These are phyloP conservation scores for Clarkia xantiana DNA, from an alignment of 345 rosid species.

Conservation along the genomic window DNA sequence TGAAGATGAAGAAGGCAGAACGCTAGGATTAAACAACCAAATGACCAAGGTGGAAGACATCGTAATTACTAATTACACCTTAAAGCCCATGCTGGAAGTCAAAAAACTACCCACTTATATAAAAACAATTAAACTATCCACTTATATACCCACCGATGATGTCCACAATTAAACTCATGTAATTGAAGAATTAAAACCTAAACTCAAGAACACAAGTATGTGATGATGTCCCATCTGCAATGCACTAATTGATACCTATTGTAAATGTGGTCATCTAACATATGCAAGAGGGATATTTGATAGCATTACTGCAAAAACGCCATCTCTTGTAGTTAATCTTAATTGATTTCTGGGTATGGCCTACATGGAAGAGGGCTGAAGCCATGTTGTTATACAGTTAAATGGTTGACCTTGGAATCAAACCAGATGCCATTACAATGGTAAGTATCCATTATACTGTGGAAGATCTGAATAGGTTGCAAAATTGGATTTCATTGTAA, in stretches of 20 bases:
- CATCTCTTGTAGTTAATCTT: conserved; percentile 55
- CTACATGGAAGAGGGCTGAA: conserved; percentile 55
- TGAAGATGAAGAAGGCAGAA: too few relatives aligned
- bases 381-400: conserved; percentile 29
- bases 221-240: conserved; percentile 30
- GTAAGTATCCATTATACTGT: conserved; percentile 53
- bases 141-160: too few relatives aligned
- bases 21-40: too few relatives aligned
- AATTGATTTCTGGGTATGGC: conserved; percentile 61
- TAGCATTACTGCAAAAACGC: conserved; percentile 20
- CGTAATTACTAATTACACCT: too few relatives aligned
- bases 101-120: too few relatives aligned
- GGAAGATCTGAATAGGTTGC: conserved; percentile 33
- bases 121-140: too few relatives aligned
- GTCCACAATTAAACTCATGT: too few relatives aligned
- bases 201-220: conserved; percentile 25
- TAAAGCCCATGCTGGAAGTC: too few relatives aligned
- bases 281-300: conserved; percentile 42
- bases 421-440: conserved; percentile 37
- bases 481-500: too few relatives aligned
- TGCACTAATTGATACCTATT: conserved; percentile 52
- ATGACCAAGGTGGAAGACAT: too few relatives aligned
- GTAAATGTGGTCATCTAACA: conserved; percentile 44
- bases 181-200: too few relatives aligned
- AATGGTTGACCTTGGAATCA: conserved; percentile 34